A percentile compares a stretch with the other conserved stretches of the same genome.
phyloP scores from a whole-genome alignment of 768 basidiomycete species.

The Heimioporus sp. region DNA sequence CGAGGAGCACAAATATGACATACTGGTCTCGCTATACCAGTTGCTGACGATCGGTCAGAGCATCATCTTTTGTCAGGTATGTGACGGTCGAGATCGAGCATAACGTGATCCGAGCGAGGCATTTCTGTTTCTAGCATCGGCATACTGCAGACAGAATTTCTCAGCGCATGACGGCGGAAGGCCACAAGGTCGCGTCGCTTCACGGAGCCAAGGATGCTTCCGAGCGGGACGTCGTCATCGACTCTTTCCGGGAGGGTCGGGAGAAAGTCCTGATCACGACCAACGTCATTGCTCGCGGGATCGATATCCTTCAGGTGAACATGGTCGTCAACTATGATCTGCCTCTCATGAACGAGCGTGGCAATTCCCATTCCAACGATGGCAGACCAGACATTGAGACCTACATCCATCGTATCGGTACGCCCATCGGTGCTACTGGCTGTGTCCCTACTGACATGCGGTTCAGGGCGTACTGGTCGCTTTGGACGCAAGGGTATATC shows the following conservation, averaged over 20 bases:
- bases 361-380: conserved; percentile 41
- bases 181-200: conserved; percentile 93
- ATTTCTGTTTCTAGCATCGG: conserved; percentile 55
- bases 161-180: conserved; percentile 85
- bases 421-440: conserved; percentile 24
- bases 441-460: not conserved
- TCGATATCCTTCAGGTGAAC: conserved; percentile 98
- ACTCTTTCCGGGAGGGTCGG: conserved; percentile 92
- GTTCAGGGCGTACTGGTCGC: conserved; percentile 89
- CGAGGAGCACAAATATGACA: conserved; percentile 94
- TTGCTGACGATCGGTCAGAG: conserved; percentile 95
- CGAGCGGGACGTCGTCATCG: conserved; percentile 91
- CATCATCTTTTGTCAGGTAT: conserved; percentile 95
- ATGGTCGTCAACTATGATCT: conserved; percentile 99
- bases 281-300: conserved; percentile 97
- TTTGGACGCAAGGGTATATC: conserved; percentile 97
- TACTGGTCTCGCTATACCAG: conserved; percentile 85
- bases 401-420: conserved; percentile 96
- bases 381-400: conserved; percentile 88
- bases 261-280: conserved; percentile 98
- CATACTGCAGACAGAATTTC: conserved; percentile 93
- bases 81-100: conserved; percentile 20
- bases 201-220: conserved; percentile 91
- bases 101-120: not conserved
- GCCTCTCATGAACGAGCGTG: conserved; percentile 78